Percentiles rank a stretch among this genome's conserved stretches.
phyloP scores from a whole-genome alignment of 208 protist species.

The Histomonas meleagridis region DNA sequence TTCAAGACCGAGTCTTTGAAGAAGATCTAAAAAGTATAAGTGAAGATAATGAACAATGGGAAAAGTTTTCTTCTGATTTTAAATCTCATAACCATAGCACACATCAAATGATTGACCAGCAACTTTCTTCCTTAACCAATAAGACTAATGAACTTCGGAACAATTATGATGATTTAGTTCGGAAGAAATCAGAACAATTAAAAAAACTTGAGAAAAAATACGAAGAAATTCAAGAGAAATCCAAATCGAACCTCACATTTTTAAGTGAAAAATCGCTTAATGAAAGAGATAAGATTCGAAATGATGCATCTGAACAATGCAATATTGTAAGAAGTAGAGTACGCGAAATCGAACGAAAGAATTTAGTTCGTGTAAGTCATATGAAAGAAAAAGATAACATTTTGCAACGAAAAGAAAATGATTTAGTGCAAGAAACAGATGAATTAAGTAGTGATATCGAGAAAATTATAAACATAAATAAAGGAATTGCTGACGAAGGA shows the following conservation, averaged over 20 bases:
- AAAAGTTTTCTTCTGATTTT: neutral
- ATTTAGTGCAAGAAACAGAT: neutral
- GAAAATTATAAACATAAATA: neutral
- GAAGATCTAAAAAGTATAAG: neutral
- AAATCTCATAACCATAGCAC: neutral
- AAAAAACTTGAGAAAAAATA: neutral
- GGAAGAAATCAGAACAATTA: neutral
- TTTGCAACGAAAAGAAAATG: neutral
- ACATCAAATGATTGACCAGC: neutral
- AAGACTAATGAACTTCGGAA: neutral
- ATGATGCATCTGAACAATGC: neutral
- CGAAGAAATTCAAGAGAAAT: neutral
- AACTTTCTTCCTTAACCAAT: neutral
- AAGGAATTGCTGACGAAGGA: neutral
- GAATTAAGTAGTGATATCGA: neutral
- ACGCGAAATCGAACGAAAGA: neutral
- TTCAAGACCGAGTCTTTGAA: neutral
- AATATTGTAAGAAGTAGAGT: neutral
- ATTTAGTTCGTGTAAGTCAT: neutral
- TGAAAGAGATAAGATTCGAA: neutral
- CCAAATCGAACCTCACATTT: neutral
- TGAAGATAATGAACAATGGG: conserved; percentile 20
- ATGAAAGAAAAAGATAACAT: neutral
- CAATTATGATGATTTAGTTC: neutral
- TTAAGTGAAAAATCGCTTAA: neutral